phyloP scores from a whole-genome alignment of 805 yeast species.

The Ogataea minuta region DNA sequence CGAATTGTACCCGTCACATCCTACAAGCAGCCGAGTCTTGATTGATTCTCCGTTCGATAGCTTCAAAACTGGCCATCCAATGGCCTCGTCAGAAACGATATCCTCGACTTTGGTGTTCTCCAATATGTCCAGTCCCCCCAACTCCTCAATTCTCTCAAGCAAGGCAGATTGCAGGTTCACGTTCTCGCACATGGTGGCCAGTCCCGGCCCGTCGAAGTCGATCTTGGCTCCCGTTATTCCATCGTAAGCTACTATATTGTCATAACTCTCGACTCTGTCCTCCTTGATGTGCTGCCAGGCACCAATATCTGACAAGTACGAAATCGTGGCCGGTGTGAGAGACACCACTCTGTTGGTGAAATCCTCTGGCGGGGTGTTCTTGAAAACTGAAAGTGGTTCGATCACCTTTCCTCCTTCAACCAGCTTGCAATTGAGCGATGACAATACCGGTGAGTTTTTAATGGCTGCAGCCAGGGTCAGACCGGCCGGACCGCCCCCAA shows the following conservation, averaged over 20 bases:
- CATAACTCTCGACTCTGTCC: slow-evolving; percentile 77
- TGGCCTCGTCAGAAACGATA: slow-evolving; percentile 41
- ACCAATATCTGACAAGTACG: slow-evolving; percentile 65
- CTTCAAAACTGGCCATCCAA: slow-evolving; percentile 75
- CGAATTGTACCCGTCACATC: slow-evolving; percentile 95
- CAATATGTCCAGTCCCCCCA: slow-evolving; percentile 43
- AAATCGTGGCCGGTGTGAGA: slow-evolving; percentile 76
- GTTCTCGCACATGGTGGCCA: slow-evolving; percentile 88
- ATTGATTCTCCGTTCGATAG: slow-evolving; percentile 62
- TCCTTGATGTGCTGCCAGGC: slow-evolving; percentile 68
- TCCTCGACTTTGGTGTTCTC: slow-evolving; percentile 68
- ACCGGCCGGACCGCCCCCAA: slow-evolving; percentile 99
- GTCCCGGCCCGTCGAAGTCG: slow-evolving; percentile 63
- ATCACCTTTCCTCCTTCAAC: slow-evolving; percentile 68
- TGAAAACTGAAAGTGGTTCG: slow-evolving; percentile 48
- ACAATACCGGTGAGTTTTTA: slow-evolving; percentile 62
- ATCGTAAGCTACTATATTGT: slow-evolving; percentile 82
- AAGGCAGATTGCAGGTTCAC: slow-evolving; percentile 78
- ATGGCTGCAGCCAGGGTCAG: slow-evolving; percentile 80
- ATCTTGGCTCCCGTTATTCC: slow-evolving; percentile 70
- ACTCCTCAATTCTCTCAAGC: slow-evolving; percentile 49
- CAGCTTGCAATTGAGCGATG: slow-evolving; percentile 57
- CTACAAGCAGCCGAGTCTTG: slow-evolving; percentile 75
- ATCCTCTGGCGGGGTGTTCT: slow-evolving; percentile 40
- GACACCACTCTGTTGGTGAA: slow-evolving; percentile 83